Percentiles rank a stretch among this genome's conserved stretches.
phyloP scores from a whole-genome alignment of 2,329 filamentous ascomycete genomes.

The Gliomastix tumulicola region DNA sequence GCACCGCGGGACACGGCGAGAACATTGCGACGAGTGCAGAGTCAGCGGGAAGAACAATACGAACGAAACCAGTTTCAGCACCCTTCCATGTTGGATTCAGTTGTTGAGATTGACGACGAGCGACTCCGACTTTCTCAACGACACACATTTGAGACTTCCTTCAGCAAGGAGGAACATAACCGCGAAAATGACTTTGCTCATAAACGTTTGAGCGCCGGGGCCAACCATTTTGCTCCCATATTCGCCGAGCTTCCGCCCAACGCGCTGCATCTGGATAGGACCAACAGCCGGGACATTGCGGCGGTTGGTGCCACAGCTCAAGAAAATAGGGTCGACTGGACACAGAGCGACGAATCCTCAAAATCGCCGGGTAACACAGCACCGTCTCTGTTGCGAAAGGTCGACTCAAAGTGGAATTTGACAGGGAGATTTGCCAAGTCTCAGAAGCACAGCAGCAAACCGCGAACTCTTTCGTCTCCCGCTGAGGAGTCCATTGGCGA shows the following conservation, averaged over 20 bases:
- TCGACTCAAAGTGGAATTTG: slow-evolving; percentile 43
- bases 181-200: too few relatives aligned
- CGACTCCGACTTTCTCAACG: slow-evolving; percentile 7
- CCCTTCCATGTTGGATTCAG: slow-evolving; percentile 25
- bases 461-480: too few relatives aligned
- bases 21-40: slow-evolving; percentile 27
- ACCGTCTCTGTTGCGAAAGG: slow-evolving; percentile 27
- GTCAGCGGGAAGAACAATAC: slow-evolving; percentile 25
- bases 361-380: too few relatives aligned
- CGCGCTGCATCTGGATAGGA: neutral
- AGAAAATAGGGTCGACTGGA: slow-evolving; percentile 48
- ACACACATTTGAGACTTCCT: slow-evolving; percentile 8
- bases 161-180: neutral
- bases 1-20: slow-evolving; percentile 17
- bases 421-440: slow-evolving; percentile 26
- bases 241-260: neutral
- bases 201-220: too few relatives aligned
- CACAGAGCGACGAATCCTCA: slow-evolving; percentile 50
- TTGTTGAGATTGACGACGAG: slow-evolving; percentile 21
- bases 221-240: neutral
- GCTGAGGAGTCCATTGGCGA: too few relatives aligned
- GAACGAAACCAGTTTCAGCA: slow-evolving; percentile 38
- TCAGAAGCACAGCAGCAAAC: slow-evolving; percentile 7
- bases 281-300: slow-evolving; percentile 6
- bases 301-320: too few relatives aligned